Conservation (phyloP, 225 moss, liverwort and hornwort species). For the Antitrichia curtipendula region DNA sequence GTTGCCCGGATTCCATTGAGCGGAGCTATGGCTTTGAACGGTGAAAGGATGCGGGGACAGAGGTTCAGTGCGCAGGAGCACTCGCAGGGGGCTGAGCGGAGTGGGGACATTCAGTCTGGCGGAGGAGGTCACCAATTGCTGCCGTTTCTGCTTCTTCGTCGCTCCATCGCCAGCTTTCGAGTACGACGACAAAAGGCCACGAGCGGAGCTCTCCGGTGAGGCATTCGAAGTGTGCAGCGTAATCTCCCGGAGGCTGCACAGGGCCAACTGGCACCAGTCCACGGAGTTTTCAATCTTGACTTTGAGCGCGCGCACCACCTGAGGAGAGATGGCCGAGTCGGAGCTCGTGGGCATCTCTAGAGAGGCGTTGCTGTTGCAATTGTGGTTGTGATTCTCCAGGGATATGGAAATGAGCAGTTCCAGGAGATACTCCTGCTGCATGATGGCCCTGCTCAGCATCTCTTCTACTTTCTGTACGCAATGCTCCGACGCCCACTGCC, state of each 20-base stretch:
- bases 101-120: not conserved
- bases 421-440: conserved; percentile 21
- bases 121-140: not conserved
- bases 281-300: conserved; percentile 24
- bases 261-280: conserved; percentile 30
- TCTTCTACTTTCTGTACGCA: conserved; percentile 22
- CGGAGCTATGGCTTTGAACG: not conserved
- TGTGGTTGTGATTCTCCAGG: not conserved
- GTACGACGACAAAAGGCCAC: not conserved
- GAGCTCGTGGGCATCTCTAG: not conserved
- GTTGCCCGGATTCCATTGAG: not conserved
- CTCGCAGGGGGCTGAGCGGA: conserved; percentile 11
- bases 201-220: not conserved
- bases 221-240: not conserved
- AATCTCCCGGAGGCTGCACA: conserved; percentile 18
- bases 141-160: not conserved
- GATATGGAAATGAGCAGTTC: conserved; percentile 7
- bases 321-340: conserved; percentile 4
- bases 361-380: not conserved
- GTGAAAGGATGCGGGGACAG: not conserved
- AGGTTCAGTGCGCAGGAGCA: conserved; percentile 3
- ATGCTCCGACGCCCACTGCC: conserved; percentile 14
- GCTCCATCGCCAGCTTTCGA: not conserved
- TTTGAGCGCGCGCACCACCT: not conserved
- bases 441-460: conserved; percentile 30